Evolutionary conservation across 805 yeast genomes (phyloP), one percentile per base, ranked within the genome.

Genomic region (Spathaspora passalidarum): DNA sequence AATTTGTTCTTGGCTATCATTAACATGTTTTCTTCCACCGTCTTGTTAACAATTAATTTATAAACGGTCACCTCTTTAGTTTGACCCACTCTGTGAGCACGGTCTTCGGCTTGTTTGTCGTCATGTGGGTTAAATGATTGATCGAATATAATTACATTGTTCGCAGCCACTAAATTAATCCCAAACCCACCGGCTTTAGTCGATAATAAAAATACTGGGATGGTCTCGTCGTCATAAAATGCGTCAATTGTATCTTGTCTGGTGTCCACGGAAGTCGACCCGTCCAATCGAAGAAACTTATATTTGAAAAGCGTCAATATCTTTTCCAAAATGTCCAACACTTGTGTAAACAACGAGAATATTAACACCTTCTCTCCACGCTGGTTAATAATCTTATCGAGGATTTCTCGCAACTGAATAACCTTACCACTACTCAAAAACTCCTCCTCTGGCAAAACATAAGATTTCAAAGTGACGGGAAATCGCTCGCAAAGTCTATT

Each of bases 141-240:
- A 62, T 94, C 99, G 60, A 84, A 91, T 25, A 94, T 87, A 44
- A 94, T 76, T 2, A 94, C 99, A 49, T 84, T 81, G 61, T 89
- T 92, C 6, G 99, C 98, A 60, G 96, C 94, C 1, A 96, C 94
- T 56, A 94, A 76, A 60, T 94, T 94, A 66, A 94, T 94, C 47
- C 99, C 99, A 67, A 94, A 94, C 1, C 99, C 99, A 61, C 99
- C 99, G 0, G 99, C 98, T 61, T 88, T 89, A 3, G 99, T 94
- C 9, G 97, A 88, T 38, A 94, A 71, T 42, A 94, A 72, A 58
- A 94, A 92, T 2, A 94, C 85, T 0, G 96, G 92, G 52, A 94
- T 88, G 4, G 81, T 73, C 0, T 79, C 78, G 50, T 90, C 96
- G 26, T 87, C 90, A 57, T 89, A 85, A 60, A 87, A 94, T 54